Conservation (phyloP, 2,329 filamentous ascomycete genomes). For the Alternaria ethzedia region DNA sequence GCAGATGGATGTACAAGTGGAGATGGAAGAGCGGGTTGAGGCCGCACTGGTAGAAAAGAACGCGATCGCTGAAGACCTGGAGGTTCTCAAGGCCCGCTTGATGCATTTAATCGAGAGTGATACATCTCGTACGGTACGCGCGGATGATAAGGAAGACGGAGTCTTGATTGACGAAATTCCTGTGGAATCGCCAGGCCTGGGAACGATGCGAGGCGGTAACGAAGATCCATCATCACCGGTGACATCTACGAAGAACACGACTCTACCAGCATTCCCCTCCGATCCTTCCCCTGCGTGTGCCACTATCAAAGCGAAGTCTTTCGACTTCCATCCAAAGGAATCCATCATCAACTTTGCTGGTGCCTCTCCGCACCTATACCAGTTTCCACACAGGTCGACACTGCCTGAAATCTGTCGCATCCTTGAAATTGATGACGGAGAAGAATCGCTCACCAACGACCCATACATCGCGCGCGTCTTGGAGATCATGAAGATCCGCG, state of each 20-base stretch:
- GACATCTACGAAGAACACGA: neutral
- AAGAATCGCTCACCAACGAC: neutral
- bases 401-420: conserved; percentile 16
- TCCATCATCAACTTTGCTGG: neutral
- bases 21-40: conserved; percentile 1
- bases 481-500: conserved; percentile 19
- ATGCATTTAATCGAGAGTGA: neutral
- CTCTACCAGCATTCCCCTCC: neutral
- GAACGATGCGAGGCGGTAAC: neutral
- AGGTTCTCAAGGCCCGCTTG: neutral
- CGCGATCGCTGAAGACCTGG: neutral
- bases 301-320: neutral
- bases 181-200: neutral
- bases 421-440: neutral
- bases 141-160: neutral
- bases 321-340: neutral
- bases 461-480: conserved; percentile 3
- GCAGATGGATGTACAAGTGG: conserved; percentile 8
- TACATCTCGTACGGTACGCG: neutral
- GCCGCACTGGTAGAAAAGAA: neutral
- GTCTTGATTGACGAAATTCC: too few species aligned
- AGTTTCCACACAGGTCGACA: conserved; percentile 18
- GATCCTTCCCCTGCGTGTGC: too few species aligned
- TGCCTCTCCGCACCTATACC: conserved; percentile 11
- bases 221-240: neutral